A percentile compares a stretch with the other conserved stretches of the same genome.
phyloP scores from a whole-genome alignment of 768 basidiomycete species.

The Boletus tylopilopsis region DNA sequence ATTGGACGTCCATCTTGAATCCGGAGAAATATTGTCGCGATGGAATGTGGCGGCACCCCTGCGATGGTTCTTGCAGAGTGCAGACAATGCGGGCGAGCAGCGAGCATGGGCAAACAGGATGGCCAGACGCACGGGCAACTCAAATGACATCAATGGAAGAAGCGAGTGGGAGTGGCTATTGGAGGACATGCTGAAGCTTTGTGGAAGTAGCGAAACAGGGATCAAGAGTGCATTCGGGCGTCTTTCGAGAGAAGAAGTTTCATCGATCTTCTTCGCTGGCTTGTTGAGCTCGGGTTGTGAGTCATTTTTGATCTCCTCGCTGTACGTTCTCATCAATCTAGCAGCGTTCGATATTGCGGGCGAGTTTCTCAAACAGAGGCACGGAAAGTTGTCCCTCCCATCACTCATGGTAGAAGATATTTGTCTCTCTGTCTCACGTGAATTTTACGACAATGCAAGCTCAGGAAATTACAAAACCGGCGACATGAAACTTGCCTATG shows the following conservation, averaged over 20 bases:
- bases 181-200: constrained; percentile 86
- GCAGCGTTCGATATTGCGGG: constrained; percentile 69
- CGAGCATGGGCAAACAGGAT: constrained; percentile 83
- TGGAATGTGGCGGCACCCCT: constrained; percentile 84
- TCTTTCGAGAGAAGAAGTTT: constrained; percentile 65
- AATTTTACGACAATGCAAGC: constrained; percentile 93
- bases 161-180: constrained; percentile 87
- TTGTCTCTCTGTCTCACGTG: constrained; percentile 75
- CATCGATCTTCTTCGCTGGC: constrained; percentile 82
- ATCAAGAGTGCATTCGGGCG: constrained; percentile 79
- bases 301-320: constrained; percentile 32
- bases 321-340: constrained; percentile 7
- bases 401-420: constrained; percentile 63
- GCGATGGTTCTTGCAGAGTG: constrained; percentile 87
- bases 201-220: constrained; percentile 56
- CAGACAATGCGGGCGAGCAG: constrained; percentile 63
- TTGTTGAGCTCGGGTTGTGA: constrained; percentile 83
- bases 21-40: constrained; percentile 84
- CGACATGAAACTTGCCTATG: constrained; percentile 96
- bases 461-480: constrained; percentile 90
- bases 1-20: constrained; percentile 90
- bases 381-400: constrained; percentile 45
- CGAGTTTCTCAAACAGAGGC: constrained; percentile 49
- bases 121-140: constrained; percentile 64
- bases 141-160: constrained; percentile 50